phyloP scores from a whole-genome alignment of 2,329 filamentous ascomycete species.

The Beauveria caledonica region DNA sequence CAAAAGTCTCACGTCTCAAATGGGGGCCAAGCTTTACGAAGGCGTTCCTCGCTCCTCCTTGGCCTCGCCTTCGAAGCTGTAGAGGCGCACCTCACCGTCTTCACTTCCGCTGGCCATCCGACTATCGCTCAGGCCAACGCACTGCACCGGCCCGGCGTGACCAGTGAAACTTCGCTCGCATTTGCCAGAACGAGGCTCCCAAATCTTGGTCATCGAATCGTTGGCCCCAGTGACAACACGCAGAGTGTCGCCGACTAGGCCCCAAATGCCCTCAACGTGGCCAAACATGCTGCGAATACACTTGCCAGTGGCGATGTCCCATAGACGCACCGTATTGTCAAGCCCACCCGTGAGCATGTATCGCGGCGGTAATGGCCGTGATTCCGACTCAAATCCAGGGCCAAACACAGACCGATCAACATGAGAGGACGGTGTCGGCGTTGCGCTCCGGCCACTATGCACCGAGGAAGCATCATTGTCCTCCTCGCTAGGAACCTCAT shows the following conservation, averaged over 20 bases:
- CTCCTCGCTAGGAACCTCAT: slow-evolving; percentile 48
- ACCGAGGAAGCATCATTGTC: slow-evolving; percentile 47
- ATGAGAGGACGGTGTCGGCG: slow-evolving; percentile 26
- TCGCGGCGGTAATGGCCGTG: slow-evolving; percentile 66
- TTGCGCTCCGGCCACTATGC: slow-evolving; percentile 37
- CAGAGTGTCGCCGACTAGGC: slow-evolving; percentile 78
- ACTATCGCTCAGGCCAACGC: slow-evolving; percentile 82
- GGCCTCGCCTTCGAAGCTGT: slow-evolving; percentile 57
- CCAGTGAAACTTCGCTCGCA: slow-evolving; percentile 90
- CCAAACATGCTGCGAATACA: slow-evolving; percentile 93
- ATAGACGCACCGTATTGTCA: slow-evolving; percentile 84
- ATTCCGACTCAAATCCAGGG: slow-evolving; percentile 51
- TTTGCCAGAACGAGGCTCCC: slow-evolving; percentile 85
- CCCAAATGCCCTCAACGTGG: slow-evolving; percentile 94
- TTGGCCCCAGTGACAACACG: slow-evolving; percentile 84
- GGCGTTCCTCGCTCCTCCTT: slow-evolving; percentile 44
- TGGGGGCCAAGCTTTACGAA: slow-evolving; percentile 23
- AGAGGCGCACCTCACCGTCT: slow-evolving; percentile 83
- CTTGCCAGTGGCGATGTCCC: slow-evolving; percentile 75
- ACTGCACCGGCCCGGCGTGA: slow-evolving; percentile 85
- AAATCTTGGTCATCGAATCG: slow-evolving; percentile 87
- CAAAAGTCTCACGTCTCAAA: slow-evolving; percentile 24
- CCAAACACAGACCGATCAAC: slow-evolving; percentile 50
- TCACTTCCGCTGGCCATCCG: slow-evolving; percentile 87
- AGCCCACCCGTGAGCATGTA: slow-evolving; percentile 93